Evolutionary conservation across 1,284 basidiomycete species (phyloP).

Genomic region (Phylloboletellus chloephorus): DNA sequence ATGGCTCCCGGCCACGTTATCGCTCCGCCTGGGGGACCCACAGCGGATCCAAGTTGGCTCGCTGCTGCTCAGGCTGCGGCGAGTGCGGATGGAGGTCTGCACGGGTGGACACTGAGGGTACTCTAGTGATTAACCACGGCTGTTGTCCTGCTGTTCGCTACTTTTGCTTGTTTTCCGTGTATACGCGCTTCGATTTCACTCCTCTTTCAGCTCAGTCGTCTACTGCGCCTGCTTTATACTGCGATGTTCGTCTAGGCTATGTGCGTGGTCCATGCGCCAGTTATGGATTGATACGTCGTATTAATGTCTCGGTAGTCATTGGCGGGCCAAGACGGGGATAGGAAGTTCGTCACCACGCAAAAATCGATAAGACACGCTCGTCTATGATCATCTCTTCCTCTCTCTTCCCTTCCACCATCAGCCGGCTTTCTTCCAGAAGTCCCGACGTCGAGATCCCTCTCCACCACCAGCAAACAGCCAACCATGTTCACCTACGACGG

Average conservation of each 20-base stretch:
- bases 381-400: conserved; percentile 12
- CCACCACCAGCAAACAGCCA: conserved; percentile 16
- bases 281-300: conserved; percentile 22
- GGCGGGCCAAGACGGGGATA: conserved; percentile 1
- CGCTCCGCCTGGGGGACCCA: conserved; percentile 35
- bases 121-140: conserved; percentile 40
- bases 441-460: conserved; percentile 14
- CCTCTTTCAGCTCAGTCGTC: conserved; percentile 8
- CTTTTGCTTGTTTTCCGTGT: conserved; percentile 27
- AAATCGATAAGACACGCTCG: conserved; percentile 20
- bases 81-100: conserved; percentile 48
- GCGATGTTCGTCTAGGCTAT: conserved; percentile 12
- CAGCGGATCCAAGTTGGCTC: conserved; percentile 57
- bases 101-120: conserved; percentile 72
- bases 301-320: conserved; percentile 24
- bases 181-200: conserved; percentile 27
- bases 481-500: conserved; percentile 49
- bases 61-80: conserved; percentile 61
- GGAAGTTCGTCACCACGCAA: no score
- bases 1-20: conserved; percentile 36
- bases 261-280: conserved; percentile 2
- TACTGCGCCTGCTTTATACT: conserved; percentile 6
- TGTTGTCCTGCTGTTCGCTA: conserved; percentile 19
- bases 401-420: conserved; percentile 15
- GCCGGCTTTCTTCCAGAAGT: conserved; percentile 12